These are phyloP conservation scores for Chrysoporthe cubensis DNA, from an alignment of 2,329 filamentous ascomycete species.

Conservation along the genomic window DNA sequence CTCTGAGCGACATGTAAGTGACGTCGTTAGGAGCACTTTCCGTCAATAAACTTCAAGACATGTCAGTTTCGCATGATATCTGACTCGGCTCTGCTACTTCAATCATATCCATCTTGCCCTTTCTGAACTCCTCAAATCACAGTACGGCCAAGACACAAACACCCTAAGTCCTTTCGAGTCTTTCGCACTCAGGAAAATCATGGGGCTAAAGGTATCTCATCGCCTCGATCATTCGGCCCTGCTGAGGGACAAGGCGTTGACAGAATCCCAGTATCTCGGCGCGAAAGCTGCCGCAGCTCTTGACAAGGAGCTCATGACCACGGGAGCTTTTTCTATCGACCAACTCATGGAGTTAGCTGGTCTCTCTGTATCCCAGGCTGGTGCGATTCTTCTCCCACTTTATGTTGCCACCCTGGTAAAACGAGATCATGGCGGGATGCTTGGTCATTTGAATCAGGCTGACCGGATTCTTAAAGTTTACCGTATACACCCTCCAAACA, in stretches of 20 bases:
- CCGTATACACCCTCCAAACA: constrained; percentile 74
- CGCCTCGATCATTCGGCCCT: not conserved
- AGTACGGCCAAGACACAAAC: not conserved
- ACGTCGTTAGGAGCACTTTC: constrained; percentile 7
- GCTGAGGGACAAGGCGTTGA: constrained; percentile 30
- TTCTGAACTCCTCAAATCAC: not conserved
- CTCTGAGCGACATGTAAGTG: not conserved
- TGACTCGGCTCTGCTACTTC: not conserved
- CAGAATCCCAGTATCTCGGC: constrained; percentile 69
- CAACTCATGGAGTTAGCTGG: constrained; percentile 98
- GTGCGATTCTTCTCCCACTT: constrained; percentile 49
- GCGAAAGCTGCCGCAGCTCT: constrained; percentile 87
- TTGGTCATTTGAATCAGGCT: not conserved
- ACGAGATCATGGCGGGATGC: not conserved
- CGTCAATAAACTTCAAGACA: constrained; percentile 12
- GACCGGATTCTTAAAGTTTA: constrained; percentile 63
- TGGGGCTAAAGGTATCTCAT: constrained; percentile 41
- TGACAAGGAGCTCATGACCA: constrained; percentile 92
- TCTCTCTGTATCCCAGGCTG: constrained; percentile 87
- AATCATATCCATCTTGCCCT: not conserved
- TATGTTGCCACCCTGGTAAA: not conserved
- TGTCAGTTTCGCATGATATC: not conserved
- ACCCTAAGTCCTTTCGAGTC: not conserved
- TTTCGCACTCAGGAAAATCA: constrained; percentile 24
- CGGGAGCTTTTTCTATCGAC: constrained; percentile 86